phyloP scores from a whole-genome alignment of 2,329 filamentous ascomycete genomes.

The Clonostachys rosea region DNA sequence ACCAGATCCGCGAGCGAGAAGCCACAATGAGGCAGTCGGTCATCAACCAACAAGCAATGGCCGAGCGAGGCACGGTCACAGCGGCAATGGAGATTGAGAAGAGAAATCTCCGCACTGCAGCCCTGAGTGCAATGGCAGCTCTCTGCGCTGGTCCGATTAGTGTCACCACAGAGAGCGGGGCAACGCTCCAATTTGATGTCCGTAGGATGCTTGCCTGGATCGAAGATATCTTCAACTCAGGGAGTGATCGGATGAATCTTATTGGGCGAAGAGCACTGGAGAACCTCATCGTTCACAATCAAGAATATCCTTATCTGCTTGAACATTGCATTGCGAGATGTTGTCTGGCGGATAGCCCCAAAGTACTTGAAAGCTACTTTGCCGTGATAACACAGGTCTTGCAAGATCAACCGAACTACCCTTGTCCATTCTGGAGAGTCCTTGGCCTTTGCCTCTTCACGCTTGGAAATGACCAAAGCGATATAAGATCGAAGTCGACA shows the following conservation, averaged over 20 bases:
- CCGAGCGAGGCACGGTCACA: conserved; percentile 73
- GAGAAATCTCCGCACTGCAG: conserved; percentile 82
- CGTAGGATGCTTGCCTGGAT: conserved; percentile 93
- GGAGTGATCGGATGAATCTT: conserved; percentile 85
- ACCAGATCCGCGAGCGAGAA: conserved; percentile 75
- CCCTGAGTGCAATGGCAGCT: conserved; percentile 91
- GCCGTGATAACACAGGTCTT: conserved; percentile 86
- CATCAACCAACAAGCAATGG: conserved; percentile 71
- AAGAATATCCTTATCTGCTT: conserved; percentile 77
- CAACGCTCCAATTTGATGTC: conserved; percentile 86
- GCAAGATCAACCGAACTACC: conserved; percentile 76
- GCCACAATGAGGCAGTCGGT: conserved; percentile 83
- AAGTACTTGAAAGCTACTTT: conserved; percentile 92
- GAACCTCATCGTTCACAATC: conserved; percentile 87
- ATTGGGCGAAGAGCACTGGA: conserved; percentile 85
- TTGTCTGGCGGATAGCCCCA: conserved; percentile 75
- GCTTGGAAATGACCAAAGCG: conserved; percentile 84
- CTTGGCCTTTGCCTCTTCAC: conserved; percentile 87
- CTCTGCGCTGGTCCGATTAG: conserved; percentile 83
- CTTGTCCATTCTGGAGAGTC: conserved; percentile 84
- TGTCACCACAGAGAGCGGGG: conserved; percentile 82
- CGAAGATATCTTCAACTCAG: conserved; percentile 87
- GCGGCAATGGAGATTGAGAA: conserved; percentile 97
- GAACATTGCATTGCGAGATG: conserved; percentile 90
- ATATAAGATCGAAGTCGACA: conserved; percentile 84